Conservation (phyloP, 2,329 filamentous ascomycete genomes). For the Zymoseptoria tritici region DNA sequence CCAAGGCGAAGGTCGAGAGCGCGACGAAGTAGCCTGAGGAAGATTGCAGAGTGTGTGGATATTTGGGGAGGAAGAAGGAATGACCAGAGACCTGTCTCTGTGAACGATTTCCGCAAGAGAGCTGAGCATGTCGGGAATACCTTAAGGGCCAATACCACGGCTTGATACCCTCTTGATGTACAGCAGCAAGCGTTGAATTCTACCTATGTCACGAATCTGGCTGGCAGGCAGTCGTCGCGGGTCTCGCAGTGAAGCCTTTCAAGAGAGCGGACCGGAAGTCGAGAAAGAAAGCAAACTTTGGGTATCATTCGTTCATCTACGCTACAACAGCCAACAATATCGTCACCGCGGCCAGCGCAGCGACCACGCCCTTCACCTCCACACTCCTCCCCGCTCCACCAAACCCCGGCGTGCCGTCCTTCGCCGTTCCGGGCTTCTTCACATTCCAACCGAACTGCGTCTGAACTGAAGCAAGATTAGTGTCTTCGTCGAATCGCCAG, state of each 20-base stretch:
- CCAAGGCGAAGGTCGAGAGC: slow-evolving; percentile 20
- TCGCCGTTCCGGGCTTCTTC: slow-evolving; percentile 13
- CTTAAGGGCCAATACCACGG: too few relatives aligned
- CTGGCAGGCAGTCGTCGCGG: neutral
- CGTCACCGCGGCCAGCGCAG: slow-evolving; percentile 4
- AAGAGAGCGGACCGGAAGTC: neutral
- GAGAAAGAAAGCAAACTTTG: neutral
- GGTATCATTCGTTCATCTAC: slow-evolving; percentile 31
- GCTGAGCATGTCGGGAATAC: neutral
- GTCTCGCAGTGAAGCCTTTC: neutral
- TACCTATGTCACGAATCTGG: neutral
- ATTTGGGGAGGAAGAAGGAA: neutral
- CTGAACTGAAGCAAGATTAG: too few relatives aligned
- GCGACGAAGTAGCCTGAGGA: slow-evolving; percentile 13
- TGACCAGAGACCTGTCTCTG: too few relatives aligned
- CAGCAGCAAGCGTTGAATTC: neutral
- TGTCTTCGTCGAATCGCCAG: too few relatives aligned
- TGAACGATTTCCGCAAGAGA: too few relatives aligned
- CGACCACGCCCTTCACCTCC: slow-evolving; percentile 1
- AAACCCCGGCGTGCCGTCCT: slow-evolving; percentile 17
- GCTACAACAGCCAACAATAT: slow-evolving; percentile 1
- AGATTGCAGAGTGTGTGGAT: neutral
- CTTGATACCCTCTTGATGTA: neutral
- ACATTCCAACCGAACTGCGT: slow-evolving; percentile 32
- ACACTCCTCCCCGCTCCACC: slow-evolving; percentile 7